phyloP scores from a whole-genome alignment of 768 basidiomycete genomes.

The Tylopilus subfusipes region DNA sequence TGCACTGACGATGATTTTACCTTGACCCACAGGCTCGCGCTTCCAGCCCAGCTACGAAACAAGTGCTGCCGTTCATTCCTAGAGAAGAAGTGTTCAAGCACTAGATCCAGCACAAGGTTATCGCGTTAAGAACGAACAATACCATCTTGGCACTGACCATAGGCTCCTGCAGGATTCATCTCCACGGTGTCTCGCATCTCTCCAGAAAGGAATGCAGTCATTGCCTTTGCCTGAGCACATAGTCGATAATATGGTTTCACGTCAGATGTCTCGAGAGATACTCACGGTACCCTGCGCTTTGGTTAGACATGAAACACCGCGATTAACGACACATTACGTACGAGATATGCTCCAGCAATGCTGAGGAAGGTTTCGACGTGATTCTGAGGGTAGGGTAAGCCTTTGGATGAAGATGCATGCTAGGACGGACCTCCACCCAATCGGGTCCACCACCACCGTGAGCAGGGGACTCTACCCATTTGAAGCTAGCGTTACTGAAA shows the following conservation, averaged over 20 bases:
- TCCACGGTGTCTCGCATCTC: conserved; percentile 95
- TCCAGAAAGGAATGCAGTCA: conserved; percentile 91
- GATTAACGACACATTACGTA: conserved; percentile 30
- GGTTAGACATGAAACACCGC: background rate
- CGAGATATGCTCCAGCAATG: conserved; percentile 85
- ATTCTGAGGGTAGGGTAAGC: conserved; percentile 40
- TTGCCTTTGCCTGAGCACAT: conserved; percentile 79
- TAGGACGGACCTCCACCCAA: conserved; percentile 79
- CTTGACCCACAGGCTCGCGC: conserved; percentile 93
- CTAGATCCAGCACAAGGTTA: conserved; percentile 32
- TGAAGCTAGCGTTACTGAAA: conserved; percentile 52
- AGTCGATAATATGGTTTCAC: background rate
- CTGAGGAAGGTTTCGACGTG: conserved; percentile 84
- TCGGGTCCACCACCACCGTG: conserved; percentile 77
- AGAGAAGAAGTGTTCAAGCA: conserved; percentile 87
- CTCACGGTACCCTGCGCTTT: conserved; percentile 66
- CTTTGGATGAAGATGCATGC: background rate
- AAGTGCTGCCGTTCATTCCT: conserved; percentile 82
- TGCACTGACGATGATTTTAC: conserved; percentile 32
- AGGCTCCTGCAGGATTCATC: conserved; percentile 76
- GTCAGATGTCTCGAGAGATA: background rate
- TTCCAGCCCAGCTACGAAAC: conserved; percentile 94
- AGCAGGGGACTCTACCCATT: conserved; percentile 91
- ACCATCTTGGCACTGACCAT: conserved; percentile 42
- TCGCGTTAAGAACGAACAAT: background rate